These are phyloP conservation scores for Trichopus zeylanicus DNA, from an alignment of 116 monocot species.

Conservation along the genomic window DNA sequence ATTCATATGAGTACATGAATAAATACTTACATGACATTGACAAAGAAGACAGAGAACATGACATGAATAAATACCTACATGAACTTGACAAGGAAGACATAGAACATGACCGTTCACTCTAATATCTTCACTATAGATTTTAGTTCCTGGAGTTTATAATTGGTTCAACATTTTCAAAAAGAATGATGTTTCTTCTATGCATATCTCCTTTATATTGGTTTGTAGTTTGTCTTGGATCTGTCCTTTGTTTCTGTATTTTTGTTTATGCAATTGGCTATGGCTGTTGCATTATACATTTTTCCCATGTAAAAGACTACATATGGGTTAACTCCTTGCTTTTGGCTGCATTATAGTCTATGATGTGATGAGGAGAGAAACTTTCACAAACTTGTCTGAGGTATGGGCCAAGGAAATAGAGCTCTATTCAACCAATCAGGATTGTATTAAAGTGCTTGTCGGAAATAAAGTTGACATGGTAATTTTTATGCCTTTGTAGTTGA, in stretches of 20 bases:
- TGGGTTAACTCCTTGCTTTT: neutral
- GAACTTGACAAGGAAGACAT: neutral
- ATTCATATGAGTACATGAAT: too few relatives aligned
- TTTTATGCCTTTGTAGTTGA: neutral
- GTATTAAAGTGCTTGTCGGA: constrained; percentile 43
- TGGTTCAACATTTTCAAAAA: too few relatives aligned
- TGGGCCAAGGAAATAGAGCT: constrained; percentile 54
- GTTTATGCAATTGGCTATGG: neutral
- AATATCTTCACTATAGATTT: too few relatives aligned
- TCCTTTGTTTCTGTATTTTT: neutral
- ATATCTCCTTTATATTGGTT: neutral
- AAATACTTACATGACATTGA: too few relatives aligned
- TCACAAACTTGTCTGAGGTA: constrained; percentile 45
- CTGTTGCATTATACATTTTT: neutral
- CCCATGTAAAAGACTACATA: neutral
- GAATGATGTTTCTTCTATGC: neutral
- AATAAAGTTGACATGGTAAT: constrained; percentile 50
- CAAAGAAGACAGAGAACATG: too few relatives aligned
- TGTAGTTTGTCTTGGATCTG: too few relatives aligned
- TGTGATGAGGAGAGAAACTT: constrained; percentile 48
- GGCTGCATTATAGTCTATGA: constrained; percentile 37
- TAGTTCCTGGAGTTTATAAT: too few relatives aligned
- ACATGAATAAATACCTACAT: too few relatives aligned
- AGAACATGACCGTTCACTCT: too few relatives aligned
- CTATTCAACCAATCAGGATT: constrained; percentile 37